Conservation (phyloP, 768 basidiomycete genomes). For the Boletus speciosus region DNA sequence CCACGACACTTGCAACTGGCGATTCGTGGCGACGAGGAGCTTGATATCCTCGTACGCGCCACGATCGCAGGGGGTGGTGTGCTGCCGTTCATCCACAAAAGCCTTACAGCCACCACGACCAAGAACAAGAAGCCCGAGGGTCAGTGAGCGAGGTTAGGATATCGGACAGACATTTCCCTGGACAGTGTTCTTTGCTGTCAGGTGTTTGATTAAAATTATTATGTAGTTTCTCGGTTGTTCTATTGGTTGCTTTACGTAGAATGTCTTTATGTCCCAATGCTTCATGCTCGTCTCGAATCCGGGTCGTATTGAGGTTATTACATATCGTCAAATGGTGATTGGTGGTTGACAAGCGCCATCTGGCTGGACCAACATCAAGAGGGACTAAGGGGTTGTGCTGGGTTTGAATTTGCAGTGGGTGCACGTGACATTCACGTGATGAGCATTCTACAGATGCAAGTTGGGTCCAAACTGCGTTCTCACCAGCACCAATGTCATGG, state of each 20-base stretch:
- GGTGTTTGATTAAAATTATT: constrained; percentile 18
- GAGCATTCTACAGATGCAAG: too few species aligned
- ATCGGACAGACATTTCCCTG: neutral
- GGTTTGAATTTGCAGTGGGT: too few species aligned
- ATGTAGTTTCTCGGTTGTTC: constrained; percentile 1
- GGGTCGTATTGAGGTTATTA: neutral
- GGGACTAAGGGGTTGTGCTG: too few species aligned
- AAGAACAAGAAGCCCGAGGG: constrained; percentile 47
- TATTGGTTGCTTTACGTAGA: constrained; percentile 13
- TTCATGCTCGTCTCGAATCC: neutral
- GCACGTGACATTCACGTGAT: too few species aligned
- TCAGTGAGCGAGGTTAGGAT: constrained; percentile 14
- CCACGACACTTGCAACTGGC: constrained; percentile 94
- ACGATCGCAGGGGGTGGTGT: constrained; percentile 93
- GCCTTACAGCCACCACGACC: constrained; percentile 50
- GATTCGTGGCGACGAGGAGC: constrained; percentile 95
- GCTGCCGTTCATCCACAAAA: constrained; percentile 86
- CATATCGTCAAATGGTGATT: too few species aligned
- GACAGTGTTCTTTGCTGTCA: neutral
- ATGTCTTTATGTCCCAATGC: neutral
- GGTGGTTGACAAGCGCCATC: too few species aligned
- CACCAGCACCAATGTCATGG: too few species aligned
- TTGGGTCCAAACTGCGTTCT: too few species aligned
- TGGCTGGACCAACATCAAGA: too few species aligned
- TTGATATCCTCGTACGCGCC: constrained; percentile 91